These are phyloP conservation scores for Venturiaceae sp. DNA, from an alignment of 2,329 filamentous ascomycete genomes.

Conservation along the genomic window DNA sequence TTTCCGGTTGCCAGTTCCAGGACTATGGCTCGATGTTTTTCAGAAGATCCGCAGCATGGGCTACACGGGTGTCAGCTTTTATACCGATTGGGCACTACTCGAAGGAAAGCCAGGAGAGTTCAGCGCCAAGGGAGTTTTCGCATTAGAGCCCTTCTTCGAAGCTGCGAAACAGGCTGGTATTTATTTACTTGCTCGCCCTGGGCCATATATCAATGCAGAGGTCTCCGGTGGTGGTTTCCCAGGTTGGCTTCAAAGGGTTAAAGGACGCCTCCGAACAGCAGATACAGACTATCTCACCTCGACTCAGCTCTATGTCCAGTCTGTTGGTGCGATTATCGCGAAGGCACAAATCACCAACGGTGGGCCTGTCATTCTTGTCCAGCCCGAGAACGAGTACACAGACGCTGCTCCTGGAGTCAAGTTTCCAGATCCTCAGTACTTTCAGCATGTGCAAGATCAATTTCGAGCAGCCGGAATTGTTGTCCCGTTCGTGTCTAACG, in stretches of 20 bases:
- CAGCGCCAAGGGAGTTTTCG: slow-evolving; percentile 61
- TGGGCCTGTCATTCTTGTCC: slow-evolving; percentile 67
- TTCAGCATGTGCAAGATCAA: slow-evolving; percentile 61
- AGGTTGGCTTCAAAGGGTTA: slow-evolving; percentile 65
- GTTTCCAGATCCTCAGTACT: slow-evolving; percentile 59
- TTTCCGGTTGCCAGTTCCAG: slow-evolving; percentile 52
- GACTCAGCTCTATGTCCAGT: slow-evolving; percentile 51
- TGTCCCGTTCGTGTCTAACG: slow-evolving; percentile 68
- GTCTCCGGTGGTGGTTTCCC: slow-evolving; percentile 68
- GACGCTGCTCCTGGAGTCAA: slow-evolving; percentile 33
- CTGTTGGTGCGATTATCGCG: slow-evolving; percentile 58
- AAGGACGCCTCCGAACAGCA: slow-evolving; percentile 53
- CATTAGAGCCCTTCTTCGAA: slow-evolving; percentile 64
- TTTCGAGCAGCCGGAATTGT: slow-evolving; percentile 58
- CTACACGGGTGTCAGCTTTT: slow-evolving; percentile 72
- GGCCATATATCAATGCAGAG: slow-evolving; percentile 74
- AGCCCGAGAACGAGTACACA: slow-evolving; percentile 77
- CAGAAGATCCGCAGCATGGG: slow-evolving; percentile 76
- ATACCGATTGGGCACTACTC: slow-evolving; percentile 67
- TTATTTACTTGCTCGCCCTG: slow-evolving; percentile 61
- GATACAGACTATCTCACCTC: slow-evolving; percentile 53
- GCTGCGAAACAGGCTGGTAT: slow-evolving; percentile 64
- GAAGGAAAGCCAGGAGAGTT: slow-evolving; percentile 66
- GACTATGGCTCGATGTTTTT: slow-evolving; percentile 62
- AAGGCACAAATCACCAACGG: slow-evolving; percentile 74